Base-by-base conservation (phyloP, 306 rosid species). In the Sicyos baderoa region DNA sequence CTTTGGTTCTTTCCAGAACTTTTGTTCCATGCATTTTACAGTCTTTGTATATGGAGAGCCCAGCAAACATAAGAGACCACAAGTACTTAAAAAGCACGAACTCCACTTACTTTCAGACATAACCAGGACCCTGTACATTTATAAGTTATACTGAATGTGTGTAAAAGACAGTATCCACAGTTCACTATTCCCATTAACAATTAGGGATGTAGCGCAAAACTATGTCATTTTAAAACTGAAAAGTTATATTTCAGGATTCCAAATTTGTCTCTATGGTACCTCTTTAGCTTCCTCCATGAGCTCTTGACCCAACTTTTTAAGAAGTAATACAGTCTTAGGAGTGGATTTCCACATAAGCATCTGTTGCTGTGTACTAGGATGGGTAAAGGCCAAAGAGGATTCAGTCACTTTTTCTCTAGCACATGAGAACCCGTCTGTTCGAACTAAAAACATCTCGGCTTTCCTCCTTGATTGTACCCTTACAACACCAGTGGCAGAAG, bases 281-380 rank as follows among this genome's bases (percentile, higher is more conserved):
- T 88, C 90, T 86, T 84, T 88, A 81, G 99, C 99, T 88, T 93
- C 94, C 82, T 93, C 96, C 95, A 93, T 88, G 77, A 93, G 93
- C 29, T 80, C 91, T 71, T 79, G 73, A 74, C 99, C 99, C 25
- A 87, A 86, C 87, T 90, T 93, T 86, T 93, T 93, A 79, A 93
- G 77, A 80, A 93, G 78, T 62, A 93, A 82, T 58, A 90, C 99
- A 67, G 96, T 93, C 85, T 84, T 93, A 68, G 99, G 99, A 2
- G 79, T 76, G 50, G 99, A 79, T 88, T 93, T 93, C 99, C 99
- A 93, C 96, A 93, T 85, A 71, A 93, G 96, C 99, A 93, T 93
- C 81, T 93, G 99, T 44, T 93, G 99, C 76, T 93, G 99, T 50
- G 96, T 93, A 82, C 95, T 93, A 60, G 99, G 99, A 80, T 93